These are phyloP conservation scores for Cutaneotrichosporon cyanovorans DNA, from an alignment of 1,284 basidiomycete genomes.

Conservation along the genomic window DNA sequence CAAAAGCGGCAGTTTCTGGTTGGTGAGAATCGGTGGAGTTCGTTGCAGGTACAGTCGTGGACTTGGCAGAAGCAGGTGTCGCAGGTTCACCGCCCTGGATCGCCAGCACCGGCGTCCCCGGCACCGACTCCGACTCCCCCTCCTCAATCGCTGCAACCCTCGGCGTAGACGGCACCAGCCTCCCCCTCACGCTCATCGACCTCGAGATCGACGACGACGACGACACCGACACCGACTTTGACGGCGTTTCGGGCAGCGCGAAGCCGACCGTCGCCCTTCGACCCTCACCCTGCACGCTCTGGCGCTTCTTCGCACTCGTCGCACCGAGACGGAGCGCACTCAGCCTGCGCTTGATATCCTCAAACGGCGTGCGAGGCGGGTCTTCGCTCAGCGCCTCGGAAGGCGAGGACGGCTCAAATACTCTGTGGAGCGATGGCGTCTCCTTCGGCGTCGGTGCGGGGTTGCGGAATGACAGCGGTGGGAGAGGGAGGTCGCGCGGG, in stretches of 20 bases:
- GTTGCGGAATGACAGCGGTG: conserved; percentile 26
- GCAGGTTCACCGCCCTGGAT: too few relatives aligned
- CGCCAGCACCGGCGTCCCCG: too few relatives aligned
- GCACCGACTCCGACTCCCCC: not conserved
- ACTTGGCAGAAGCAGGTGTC: too few relatives aligned
- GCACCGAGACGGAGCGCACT: conserved; percentile 16
- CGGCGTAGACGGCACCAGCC: conserved; percentile 2
- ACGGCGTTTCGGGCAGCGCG: conserved; percentile 28
- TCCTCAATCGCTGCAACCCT: not conserved
- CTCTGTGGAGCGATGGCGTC: too few relatives aligned
- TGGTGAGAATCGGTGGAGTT: too few relatives aligned
- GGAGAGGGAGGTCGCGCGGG: conserved; percentile 32
- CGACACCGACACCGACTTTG: not conserved
- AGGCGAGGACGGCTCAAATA: conserved; percentile 8
- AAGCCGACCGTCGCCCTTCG: conserved; percentile 34
- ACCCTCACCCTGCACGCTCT: not conserved
- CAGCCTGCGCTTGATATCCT: conserved; percentile 30
- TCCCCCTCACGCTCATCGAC: not conserved
- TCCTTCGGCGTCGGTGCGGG: too few relatives aligned
- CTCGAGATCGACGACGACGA: not conserved
- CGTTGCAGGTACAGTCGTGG: too few relatives aligned
- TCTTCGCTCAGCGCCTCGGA: conserved; percentile 3
- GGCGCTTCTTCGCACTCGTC: not conserved
- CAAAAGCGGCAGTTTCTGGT: too few relatives aligned
- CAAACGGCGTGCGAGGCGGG: conserved; percentile 23